A percentile compares a stretch with the other conserved stretches of the same genome.
Evolutionary conservation across 129 eudicot species (phyloP).

Genomic region (Flaveria trinervia): DNA sequence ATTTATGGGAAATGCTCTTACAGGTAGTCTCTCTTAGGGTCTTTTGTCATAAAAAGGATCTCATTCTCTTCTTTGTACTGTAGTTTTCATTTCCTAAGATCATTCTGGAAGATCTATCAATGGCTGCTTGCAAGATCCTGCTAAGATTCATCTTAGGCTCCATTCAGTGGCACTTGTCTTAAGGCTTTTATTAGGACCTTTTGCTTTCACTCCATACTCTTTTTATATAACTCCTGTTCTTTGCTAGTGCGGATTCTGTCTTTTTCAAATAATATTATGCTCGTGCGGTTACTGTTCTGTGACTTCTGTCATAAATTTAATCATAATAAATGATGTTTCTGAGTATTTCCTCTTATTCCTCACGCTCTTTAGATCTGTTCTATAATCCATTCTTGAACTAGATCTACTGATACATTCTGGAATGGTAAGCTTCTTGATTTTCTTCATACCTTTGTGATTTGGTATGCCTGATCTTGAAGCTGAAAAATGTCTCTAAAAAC

Average conservation of each 20-base stretch:
- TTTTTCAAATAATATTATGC: conserved; percentile 33
- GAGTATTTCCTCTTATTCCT: conserved; percentile 32
- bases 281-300: conserved; percentile 44
- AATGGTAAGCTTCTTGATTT: conserved; percentile 27
- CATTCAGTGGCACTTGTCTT: conserved; percentile 42
- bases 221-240: conserved; percentile 39
- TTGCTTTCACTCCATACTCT: conserved; percentile 35
- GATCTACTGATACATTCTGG: conserved; percentile 12
- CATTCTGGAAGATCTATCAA: conserved; percentile 35
- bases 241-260: conserved; percentile 38
- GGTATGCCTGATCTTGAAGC: conserved; percentile 31
- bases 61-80: conserved; percentile 36
- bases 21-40: conserved; percentile 38
- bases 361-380: conserved; percentile 32
- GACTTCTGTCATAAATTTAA: conserved; percentile 26
- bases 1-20: conserved; percentile 29
- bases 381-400: conserved; percentile 28
- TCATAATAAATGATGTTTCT: conserved; percentile 37
- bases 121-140: conserved; percentile 17
- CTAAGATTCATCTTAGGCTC: conserved; percentile 44
- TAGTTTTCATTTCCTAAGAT: conserved; percentile 33
- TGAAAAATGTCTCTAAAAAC: conserved; percentile 25
- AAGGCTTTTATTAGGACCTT: neutral
- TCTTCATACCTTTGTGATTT: conserved; percentile 27
- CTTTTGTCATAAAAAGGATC: conserved; percentile 35